These are phyloP conservation scores for Aspergillus fumigatiaffinis DNA, from an alignment of 2,329 filamentous ascomycete genomes.

Conservation along the genomic window DNA sequence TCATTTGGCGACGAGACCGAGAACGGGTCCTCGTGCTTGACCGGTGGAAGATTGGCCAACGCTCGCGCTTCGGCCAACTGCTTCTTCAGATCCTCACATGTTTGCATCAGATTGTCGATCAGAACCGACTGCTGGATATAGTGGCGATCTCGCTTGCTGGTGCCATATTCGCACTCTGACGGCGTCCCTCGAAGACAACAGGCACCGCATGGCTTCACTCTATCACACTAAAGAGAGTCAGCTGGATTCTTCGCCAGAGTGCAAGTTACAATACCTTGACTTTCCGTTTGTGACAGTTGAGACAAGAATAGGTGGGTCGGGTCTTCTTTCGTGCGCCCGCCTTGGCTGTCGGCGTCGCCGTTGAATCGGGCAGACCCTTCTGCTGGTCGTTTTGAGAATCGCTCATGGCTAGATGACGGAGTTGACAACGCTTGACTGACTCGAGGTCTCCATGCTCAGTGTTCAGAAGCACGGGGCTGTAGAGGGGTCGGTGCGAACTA, in stretches of 20 bases:
- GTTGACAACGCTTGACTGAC: neutral
- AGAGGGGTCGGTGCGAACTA: no score
- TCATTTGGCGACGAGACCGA: neutral
- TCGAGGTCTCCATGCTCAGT: neutral
- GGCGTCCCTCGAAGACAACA: slow-evolving; percentile 28
- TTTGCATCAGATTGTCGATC: slow-evolving; percentile 23
- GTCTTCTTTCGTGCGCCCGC: slow-evolving; percentile 19
- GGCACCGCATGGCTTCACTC: slow-evolving; percentile 28
- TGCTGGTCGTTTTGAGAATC: neutral
- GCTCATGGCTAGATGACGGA: neutral
- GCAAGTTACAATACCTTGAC: slow-evolving; percentile 23
- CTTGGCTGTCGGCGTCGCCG: slow-evolving; percentile 1
- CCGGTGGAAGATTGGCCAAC: slow-evolving; percentile 12
- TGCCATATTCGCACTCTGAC: slow-evolving; percentile 29
- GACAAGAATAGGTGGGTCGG: slow-evolving; percentile 28
- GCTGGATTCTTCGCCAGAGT: neutral
- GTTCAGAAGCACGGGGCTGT: no score
- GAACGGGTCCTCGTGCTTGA: slow-evolving; percentile 11
- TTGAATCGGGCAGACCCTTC: neutral
- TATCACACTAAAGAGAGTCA: slow-evolving; percentile 20
- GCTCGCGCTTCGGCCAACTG: slow-evolving; percentile 17
- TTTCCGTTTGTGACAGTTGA: slow-evolving; percentile 30
- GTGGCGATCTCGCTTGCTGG: slow-evolving; percentile 27
- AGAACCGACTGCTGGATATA: slow-evolving; percentile 26
- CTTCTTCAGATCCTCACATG: slow-evolving; percentile 17